These are phyloP conservation scores for Nigrospora oryzae DNA, from an alignment of 2,329 filamentous ascomycete species.

Conservation along the genomic window DNA sequence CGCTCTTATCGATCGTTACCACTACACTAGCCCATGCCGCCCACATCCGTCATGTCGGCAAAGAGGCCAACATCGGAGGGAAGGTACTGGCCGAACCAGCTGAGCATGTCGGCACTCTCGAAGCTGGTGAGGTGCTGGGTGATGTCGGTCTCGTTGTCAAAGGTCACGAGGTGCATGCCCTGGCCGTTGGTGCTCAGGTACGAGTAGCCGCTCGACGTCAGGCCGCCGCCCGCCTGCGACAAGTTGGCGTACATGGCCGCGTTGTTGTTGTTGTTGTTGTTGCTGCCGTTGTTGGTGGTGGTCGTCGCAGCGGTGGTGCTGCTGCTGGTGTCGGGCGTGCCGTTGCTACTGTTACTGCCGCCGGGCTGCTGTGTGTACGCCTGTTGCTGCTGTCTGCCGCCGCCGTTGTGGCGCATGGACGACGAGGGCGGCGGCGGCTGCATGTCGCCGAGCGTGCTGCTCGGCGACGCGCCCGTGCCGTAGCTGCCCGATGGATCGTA, in stretches of 20 bases:
- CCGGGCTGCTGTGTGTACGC: no score
- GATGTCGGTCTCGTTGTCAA: conserved; percentile 25
- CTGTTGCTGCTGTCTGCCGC: no score
- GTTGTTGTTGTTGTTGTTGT: conserved; percentile 1
- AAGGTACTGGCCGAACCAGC: conserved; percentile 24
- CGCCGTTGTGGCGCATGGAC: neutral
- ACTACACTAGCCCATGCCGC: no score
- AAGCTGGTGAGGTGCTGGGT: conserved; percentile 22
- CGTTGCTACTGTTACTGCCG: no score
- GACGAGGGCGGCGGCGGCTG: neutral
- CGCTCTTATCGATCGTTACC: no score
- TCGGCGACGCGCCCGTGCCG: no score
- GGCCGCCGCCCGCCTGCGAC: conserved; percentile 18
- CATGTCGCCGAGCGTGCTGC: no score
- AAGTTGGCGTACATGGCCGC: conserved; percentile 13
- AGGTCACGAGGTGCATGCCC: conserved; percentile 19
- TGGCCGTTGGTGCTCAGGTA: conserved; percentile 15
- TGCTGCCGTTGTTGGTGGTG: conserved; percentile 2
- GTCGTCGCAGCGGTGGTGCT: neutral
- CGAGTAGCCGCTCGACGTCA: conserved; percentile 20
- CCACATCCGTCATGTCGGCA: neutral
- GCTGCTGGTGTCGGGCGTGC: conserved; percentile 1
- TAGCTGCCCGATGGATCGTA: no score
- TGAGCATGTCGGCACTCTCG: conserved; percentile 22
- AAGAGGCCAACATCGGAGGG: conserved; percentile 15